Percentiles rank a stretch among this genome's conserved stretches.
phyloP scores from a whole-genome alignment of 768 basidiomycete species.

The Leccinum variicolor region DNA sequence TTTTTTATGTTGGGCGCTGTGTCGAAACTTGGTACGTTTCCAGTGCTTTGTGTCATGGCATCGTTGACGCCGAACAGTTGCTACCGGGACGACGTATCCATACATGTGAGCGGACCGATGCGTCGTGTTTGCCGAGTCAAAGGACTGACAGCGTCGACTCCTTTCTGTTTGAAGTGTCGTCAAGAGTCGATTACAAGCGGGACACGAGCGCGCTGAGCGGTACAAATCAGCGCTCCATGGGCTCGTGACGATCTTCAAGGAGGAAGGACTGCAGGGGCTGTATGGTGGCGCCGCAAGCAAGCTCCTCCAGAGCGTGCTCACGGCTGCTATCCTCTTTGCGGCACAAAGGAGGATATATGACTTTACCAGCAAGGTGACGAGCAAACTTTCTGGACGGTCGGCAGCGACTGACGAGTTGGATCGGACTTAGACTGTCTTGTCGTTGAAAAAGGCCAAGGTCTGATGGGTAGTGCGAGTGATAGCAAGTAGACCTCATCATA shows the following conservation, averaged over 20 bases:
- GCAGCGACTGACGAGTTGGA: slow-evolving; percentile 1
- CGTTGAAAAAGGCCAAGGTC: slow-evolving; percentile 8
- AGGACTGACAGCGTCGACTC: not conserved
- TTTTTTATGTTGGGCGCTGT: slow-evolving; percentile 94
- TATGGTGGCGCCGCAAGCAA: slow-evolving; percentile 89
- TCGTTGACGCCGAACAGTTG: slow-evolving; percentile 32
- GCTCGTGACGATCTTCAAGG: slow-evolving; percentile 68
- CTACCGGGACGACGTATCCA: slow-evolving; percentile 64
- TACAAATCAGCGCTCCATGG: slow-evolving; percentile 80
- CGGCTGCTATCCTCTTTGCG: slow-evolving; percentile 91
- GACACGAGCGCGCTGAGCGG: slow-evolving; percentile 58
- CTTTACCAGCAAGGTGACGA: slow-evolving; percentile 50
- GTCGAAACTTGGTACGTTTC: slow-evolving; percentile 72
- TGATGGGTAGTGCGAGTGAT: not conserved
- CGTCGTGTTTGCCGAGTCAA: not conserved
- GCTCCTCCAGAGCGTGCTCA: slow-evolving; percentile 87
- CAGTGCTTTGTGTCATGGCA: not conserved
- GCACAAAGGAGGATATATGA: slow-evolving; percentile 83
- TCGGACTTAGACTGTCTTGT: slow-evolving; percentile 10
- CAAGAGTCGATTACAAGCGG: slow-evolving; percentile 78
- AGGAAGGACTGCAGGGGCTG: slow-evolving; percentile 79
- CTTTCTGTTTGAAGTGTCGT: slow-evolving; percentile 45
- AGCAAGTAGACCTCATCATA: not conserved
- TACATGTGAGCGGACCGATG: slow-evolving; percentile 50
- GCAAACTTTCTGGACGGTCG: too few species aligned